Base-by-base conservation (phyloP, 805 yeast genomes). In the Wickerhamomyces canadensis region DNA sequence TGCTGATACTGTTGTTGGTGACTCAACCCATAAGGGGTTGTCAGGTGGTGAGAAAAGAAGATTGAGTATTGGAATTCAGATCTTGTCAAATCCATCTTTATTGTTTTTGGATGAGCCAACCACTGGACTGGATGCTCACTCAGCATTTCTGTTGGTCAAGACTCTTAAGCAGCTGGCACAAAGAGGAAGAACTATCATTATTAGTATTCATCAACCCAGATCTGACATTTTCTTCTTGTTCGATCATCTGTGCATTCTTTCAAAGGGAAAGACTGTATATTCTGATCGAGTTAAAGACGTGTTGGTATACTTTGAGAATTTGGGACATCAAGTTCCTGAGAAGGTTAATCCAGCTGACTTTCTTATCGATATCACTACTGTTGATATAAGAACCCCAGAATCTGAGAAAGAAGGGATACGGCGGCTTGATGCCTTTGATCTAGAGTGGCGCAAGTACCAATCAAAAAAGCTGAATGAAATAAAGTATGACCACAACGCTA, bases 21-120 rank as follows among this genome's bases (percentile, higher is more conserved):
- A 78, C 47, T 48, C 61, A 1, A 61, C 62, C 4, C 71, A 71
- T 40, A 63, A 69, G 31, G 86, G 84, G 19, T 61, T 86, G 5
- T 83, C 93, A 1, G 96, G 96, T 7, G 96, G 96, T 24, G 95
- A 86, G 55, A 83, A 80, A 54, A 56, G 96, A 50, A 59, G 95
- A 37, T 67, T 84, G 7, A 80, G 89, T 40, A 74, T 87, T 27
- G 96, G 86, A 0, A 77, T 86, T n/a, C 95, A 87, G 55, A 61
- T 86, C 54, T 64, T 87, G 23, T 72, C 84, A 5, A 82, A 80
- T 45, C 95, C 95, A 0, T 76, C 89, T 0, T 62, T 86, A 10
- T 58, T 87, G 40, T 85, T 85, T 49, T 58, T 86, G 29, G 96
- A 86, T 56, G 96, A 85, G 48, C 95, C 95, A 11, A 86, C 95